Evolutionary conservation across 179 eudicot species (phyloP), one percentile per base, ranked within the genome.

Genomic region (Gypsophila paniculata): DNA sequence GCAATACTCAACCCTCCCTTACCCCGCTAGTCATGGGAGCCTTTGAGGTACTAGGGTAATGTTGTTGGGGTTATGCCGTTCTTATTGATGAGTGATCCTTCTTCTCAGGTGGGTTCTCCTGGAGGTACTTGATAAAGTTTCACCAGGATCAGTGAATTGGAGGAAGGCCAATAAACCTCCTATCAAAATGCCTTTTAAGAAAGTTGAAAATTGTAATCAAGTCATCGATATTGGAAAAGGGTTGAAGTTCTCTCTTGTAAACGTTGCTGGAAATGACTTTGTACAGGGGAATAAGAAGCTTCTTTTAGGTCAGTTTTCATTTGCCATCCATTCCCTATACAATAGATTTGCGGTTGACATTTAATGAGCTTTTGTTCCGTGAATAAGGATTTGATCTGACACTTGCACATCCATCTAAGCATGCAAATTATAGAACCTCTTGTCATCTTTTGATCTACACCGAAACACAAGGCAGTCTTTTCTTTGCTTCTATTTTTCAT

Each of bases 141-240:
- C 84, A 15, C 86, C 91, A 19, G 87, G 93, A 73, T 88, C 93
- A 71, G 96, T 90, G 70, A 85, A 85, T 51, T 90, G 93, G 96
- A 90, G 86, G 77, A 81, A 64, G 49, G 88, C 93, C 67, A 75
- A 81, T 61, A 88, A 86, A 76, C 96, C 96, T 70, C 96, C 96
- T 8, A 88, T 90, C 66, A 90, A 90, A 75, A 86, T 90, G 91
- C 91, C 96, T 5, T 88, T 88, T 75, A 84, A 86, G 77, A 90
- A 88, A 84, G 96, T 90, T 70, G 96, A 90, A 76, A 90, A 90
- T 55, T 90, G 96, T 85, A 90, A 90, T 82, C 96, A 88, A 79
- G 92, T 87, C 49, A 74, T 90, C 57, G 78, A 77, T 51, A 84
- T 88, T 71, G 96, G 96, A 74, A 90, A 88, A 75, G 81, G 75